Base-by-base conservation (phyloP, 768 basidiomycete species). In the Gyrodon lividus region DNA sequence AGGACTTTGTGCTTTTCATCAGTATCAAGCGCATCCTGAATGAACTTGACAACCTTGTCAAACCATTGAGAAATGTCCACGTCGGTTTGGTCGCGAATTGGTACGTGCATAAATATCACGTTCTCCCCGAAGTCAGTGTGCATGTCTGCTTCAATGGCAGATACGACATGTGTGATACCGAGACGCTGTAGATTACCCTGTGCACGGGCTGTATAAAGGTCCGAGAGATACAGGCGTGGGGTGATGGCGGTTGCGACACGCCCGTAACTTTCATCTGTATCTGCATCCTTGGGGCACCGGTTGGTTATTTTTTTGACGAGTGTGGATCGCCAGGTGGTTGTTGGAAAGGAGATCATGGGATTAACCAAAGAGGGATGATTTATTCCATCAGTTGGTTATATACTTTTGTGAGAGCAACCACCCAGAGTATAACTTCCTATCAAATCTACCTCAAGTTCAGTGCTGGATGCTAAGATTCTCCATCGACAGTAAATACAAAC, bases 131-230 rank as follows among this genome's bases (percentile, higher is more conserved):
- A 66, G 9, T 58, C 57, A 40, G 42, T 50, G 34, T 57, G 45
- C 35, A 67, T 22, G 17, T 69, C 69, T 31, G 69, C 56, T 50
- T 89, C 86, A 41, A 89, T 54, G 28, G 84, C 77, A 22, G 83
- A 86, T 23, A 91, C 67, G 53, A 91, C 71, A 69, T 91, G 89
- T 1, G 89, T 91, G 56, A 89, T 80, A 12, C 85, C 84, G 6
- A 88, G 76, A 19, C 67, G 68, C 10, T 58, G 51, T n/a, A 89
- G 71, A 50, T 75, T 73, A 4, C 73, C 71, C 10, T 64, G 65
- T 60, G 81, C 68, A 22, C 65, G 65, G n/a, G 84, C 87, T 9
- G 80, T 82, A 57, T 68, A 69, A 43, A 77, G 77, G 58, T 83
- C 84, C 2, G 86, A 81, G 46, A 90, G 79, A 60, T 83, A 89